Evolutionary conservation across 176 grass and related monocot species (phyloP).

Genomic region (Cenchrus fungigraminus): DNA sequence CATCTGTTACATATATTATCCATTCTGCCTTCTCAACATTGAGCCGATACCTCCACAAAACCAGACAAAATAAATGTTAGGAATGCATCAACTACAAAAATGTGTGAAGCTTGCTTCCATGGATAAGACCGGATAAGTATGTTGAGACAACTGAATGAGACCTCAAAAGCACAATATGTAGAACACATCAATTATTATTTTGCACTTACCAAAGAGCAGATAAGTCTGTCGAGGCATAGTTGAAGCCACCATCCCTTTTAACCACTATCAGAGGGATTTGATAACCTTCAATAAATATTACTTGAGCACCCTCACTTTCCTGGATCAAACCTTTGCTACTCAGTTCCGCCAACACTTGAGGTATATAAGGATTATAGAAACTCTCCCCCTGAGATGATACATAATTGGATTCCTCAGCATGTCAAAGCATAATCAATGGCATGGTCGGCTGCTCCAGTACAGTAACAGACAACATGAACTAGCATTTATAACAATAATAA

Average conservation of each 20-base stretch:
- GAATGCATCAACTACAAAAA: conserved; percentile 12
- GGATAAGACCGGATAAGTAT: background rate
- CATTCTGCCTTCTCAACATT: conserved; percentile 88
- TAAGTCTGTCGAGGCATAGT: conserved; percentile 94
- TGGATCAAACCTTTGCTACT: conserved; percentile 64
- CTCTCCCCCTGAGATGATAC: conserved; percentile 72
- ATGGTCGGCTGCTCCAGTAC: background rate
- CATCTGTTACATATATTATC: conserved; percentile 98
- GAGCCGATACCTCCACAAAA: conserved; percentile 75
- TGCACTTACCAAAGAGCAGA: conserved; percentile 64
- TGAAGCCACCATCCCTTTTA: conserved; percentile 90
- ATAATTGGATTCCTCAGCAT: background rate
- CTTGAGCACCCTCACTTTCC: conserved; percentile 80
- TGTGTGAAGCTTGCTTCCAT: conserved; percentile 5
- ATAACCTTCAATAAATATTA: conserved; percentile 78
- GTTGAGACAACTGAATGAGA: background rate
- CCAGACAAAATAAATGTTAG: conserved; percentile 25
- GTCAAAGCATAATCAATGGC: conserved; percentile 30
- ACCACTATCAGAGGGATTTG: conserved; percentile 95
- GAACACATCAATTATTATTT: background rate
- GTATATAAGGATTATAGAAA: conserved; percentile 97
- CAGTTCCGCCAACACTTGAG: conserved; percentile 70
- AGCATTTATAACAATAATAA: conserved; percentile 1
- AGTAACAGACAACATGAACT: conserved; percentile 17
- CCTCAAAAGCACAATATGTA: background rate